Conservation (phyloP, 2,329 filamentous ascomycete genomes). For the Neofusicoccum cordaticola region DNA sequence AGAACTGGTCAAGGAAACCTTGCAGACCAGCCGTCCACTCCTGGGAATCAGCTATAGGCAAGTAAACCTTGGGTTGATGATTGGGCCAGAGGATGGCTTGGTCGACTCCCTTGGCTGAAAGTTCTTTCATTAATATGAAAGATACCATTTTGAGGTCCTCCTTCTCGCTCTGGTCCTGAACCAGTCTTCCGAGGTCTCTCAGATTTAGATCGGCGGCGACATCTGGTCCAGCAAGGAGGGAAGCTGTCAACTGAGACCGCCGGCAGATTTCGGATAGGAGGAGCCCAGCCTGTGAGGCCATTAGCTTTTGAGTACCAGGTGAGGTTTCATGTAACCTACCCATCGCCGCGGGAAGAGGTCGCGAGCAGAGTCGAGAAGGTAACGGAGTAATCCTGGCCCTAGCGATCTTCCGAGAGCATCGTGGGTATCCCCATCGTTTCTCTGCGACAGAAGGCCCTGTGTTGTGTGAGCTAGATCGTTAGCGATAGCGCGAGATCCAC, state of each 20-base stretch:
- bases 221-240: neutral
- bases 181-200: conserved; percentile 25
- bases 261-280: neutral
- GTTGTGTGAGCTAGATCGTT: neutral
- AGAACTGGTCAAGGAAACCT: conserved; percentile 27
- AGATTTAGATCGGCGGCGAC: neutral
- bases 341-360: neutral
- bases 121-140: conserved; percentile 30
- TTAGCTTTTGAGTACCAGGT: neutral
- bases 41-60: conserved; percentile 22
- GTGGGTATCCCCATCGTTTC: neutral
- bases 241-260: neutral
- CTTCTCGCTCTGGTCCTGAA: conserved; percentile 23
- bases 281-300: neutral
- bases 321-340: neutral
- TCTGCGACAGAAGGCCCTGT: neutral
- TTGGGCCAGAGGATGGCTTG: conserved; percentile 28
- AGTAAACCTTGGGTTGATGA: conserved; percentile 24
- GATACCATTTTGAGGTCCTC: conserved; percentile 34
- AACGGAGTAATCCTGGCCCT: neutral
- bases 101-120: conserved; percentile 23
- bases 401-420: neutral
- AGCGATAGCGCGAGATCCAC: neutral
- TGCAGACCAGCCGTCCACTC: conserved; percentile 31
- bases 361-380: neutral